Base-by-base conservation (phyloP, 805 yeast species). In the Saccharomyces mikatae region DNA sequence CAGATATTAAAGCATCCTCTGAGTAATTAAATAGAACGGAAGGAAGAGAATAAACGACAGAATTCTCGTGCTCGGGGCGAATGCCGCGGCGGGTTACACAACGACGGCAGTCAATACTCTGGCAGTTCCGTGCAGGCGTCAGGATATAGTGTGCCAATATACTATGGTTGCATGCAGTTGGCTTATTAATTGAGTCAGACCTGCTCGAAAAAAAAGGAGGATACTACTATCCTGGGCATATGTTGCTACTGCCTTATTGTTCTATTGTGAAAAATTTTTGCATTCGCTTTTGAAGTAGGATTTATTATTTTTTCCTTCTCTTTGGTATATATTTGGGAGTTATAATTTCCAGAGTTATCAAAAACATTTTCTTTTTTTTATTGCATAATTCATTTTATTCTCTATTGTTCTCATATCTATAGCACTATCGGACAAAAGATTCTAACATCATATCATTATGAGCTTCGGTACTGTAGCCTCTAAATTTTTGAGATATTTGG, bases 401-500 rank as follows among this genome's bases (percentile, higher is more conserved):
- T 29, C 13, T 9, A n/a, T 14, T 32, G 17, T n/a, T 6, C 21
- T 32, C 9, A 32, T 32, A 32, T 14, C 6, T 14, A 14, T 3
- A 2, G n/a, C n/a, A 32, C 17, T 14, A 1, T n/a, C 41, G 14
- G 6, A 32, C 6, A 13, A 32, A 14, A 8, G 41, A 32, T 21
- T 32, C 21, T 5, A 32, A 13, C 31, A 9, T 10, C 11, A 10
- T 29, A 29, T 9, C 31, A 29, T 29, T 17, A 32, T 32, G 41
- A 14, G 41, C 9, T 32, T 32, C 41, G 6, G 41, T n/a, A n/a
- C 21, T 32, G n/a, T n/a, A n/a, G 21, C 4, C 21, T 32, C 41
- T 14, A n/a, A 32, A 17, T 4, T 49, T 26, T 47, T 65, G 29
- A 58, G 54, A 44, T 54, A 48, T 41, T 49, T 70, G 21, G 73